Conservation (phyloP, 116 monocot genomes). For the Trichopus zeylanicus region DNA sequence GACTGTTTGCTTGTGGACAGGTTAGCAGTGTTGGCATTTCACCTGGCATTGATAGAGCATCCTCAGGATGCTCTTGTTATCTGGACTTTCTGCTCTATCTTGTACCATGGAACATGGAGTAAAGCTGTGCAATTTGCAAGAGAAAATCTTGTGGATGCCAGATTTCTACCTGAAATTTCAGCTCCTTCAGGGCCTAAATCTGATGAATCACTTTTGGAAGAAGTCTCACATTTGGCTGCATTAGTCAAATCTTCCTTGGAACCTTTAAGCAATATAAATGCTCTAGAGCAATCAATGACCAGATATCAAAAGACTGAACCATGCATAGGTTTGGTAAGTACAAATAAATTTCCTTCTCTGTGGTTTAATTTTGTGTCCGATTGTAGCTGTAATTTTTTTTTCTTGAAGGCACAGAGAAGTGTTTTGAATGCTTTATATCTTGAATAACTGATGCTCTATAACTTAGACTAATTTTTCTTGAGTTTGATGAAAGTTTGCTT, state of each 20-base stretch:
- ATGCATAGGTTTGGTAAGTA: slow-evolving; percentile 41
- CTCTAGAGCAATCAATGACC: slow-evolving; percentile 32
- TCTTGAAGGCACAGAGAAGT: too few relatives aligned
- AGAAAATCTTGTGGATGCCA: slow-evolving; percentile 18
- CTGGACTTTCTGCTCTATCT: slow-evolving; percentile 56
- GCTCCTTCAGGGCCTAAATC: slow-evolving; percentile 19
- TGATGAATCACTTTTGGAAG: slow-evolving; percentile 41
- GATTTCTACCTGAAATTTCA: slow-evolving; percentile 66
- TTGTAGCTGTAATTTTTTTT: too few relatives aligned
- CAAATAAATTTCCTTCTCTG: background rate
- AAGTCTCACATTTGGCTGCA: slow-evolving; percentile 37
- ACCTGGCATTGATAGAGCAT: slow-evolving; percentile 59
- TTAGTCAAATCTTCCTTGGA: slow-evolving; percentile 44
- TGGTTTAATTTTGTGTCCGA: background rate
- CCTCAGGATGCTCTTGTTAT: slow-evolving; percentile 69
- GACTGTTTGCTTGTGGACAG: slow-evolving; percentile 27
- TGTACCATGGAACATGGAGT: slow-evolving; percentile 56
- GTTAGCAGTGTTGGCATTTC: slow-evolving; percentile 74
- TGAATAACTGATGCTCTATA: too few relatives aligned
- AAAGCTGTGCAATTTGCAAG: slow-evolving; percentile 34
- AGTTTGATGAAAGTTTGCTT: background rate
- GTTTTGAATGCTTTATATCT: background rate
- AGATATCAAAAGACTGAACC: slow-evolving; percentile 25
- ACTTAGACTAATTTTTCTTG: background rate
- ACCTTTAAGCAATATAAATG: slow-evolving; percentile 25